phyloP scores from a whole-genome alignment of 2,329 filamentous ascomycete genomes.

The Didymella sp. region DNA sequence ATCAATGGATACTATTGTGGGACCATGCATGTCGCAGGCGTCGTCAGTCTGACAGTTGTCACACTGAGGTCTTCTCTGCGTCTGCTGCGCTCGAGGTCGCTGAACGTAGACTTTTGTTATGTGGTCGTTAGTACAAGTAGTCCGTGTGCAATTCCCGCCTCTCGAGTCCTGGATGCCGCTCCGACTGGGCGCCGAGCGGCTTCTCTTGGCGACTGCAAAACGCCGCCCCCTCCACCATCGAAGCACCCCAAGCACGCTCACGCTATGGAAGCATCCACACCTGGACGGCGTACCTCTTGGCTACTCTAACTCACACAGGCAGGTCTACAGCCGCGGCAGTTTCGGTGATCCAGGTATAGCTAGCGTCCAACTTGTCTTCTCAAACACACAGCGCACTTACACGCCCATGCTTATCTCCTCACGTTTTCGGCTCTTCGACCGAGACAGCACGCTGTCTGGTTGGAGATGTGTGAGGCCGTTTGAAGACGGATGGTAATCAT shows the following conservation, averaged over 20 bases:
- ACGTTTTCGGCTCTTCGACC: slow-evolving; percentile 20
- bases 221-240: slow-evolving; percentile 11
- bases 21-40: not conserved
- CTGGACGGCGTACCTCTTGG: slow-evolving; percentile 9
- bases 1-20: not conserved
- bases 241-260: slow-evolving; percentile 19
- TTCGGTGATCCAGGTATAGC: slow-evolving; percentile 3
- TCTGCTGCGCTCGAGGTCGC: not conserved
- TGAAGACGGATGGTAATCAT: slow-evolving; percentile 5
- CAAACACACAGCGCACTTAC: slow-evolving; percentile 21
- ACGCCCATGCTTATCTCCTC: slow-evolving; percentile 28
- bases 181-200: slow-evolving; percentile 18
- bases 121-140: not conserved
- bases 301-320: slow-evolving; percentile 18
- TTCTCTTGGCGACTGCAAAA: slow-evolving; percentile 6
- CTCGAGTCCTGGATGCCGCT: slow-evolving; percentile 8
- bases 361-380: slow-evolving; percentile 17
- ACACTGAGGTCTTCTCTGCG: not conserved
- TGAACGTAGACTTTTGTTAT: not conserved
- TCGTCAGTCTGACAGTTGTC: not conserved
- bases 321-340: slow-evolving; percentile 22
- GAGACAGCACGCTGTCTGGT: slow-evolving; percentile 9
- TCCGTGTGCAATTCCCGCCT: slow-evolving; percentile 7
- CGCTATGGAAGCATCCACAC: slow-evolving; percentile 16
- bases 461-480: slow-evolving; percentile 7